Conservation (phyloP, 768 basidiomycete species). For the Trametes punicea region DNA sequence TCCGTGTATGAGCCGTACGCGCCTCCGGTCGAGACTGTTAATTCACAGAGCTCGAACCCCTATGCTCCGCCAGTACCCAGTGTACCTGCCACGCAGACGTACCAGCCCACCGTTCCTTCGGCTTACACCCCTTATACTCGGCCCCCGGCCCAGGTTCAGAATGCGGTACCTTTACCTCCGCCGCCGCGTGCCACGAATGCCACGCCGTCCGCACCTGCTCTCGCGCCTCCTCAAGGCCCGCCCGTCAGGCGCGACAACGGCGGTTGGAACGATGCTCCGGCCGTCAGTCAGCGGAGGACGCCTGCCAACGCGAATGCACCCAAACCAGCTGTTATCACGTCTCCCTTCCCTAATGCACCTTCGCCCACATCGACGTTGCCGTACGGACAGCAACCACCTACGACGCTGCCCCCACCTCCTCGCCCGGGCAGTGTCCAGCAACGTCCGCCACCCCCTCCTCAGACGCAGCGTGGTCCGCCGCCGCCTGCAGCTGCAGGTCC, state of each 20-base stretch:
- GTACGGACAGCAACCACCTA: conserved; percentile 22
- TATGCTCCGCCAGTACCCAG: conserved; percentile 21
- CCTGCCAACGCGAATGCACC: conserved; percentile 45
- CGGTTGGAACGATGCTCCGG: conserved; percentile 92
- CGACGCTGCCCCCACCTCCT: conserved; percentile 46
- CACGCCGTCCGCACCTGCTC: conserved; percentile 36
- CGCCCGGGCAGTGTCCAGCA: conserved; percentile 60
- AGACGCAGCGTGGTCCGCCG: conserved; percentile 30
- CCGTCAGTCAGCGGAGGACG: conserved; percentile 44
- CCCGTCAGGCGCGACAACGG: conserved; percentile 53
- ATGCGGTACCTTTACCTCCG: conserved; percentile 19
- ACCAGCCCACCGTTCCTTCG: conserved; percentile 16
- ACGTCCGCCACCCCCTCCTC: conserved; percentile 42
- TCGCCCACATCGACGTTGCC: conserved; percentile 19
- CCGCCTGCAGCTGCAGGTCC: conserved; percentile 28
- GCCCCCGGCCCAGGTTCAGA: conserved; percentile 35
- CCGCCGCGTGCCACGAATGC: conserved; percentile 43
- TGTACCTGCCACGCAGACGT: conserved; percentile 16
- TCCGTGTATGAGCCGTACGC: conserved; percentile 23
- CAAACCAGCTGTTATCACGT: conserved; percentile 73
- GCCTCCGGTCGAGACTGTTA: not conserved
- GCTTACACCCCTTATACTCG: conserved; percentile 29
- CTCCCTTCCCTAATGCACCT: conserved; percentile 79
- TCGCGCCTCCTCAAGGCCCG: conserved; percentile 53
- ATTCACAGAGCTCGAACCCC: conserved; percentile 18